These are phyloP conservation scores for Macrocybe sp. DNA, from an alignment of 1,284 basidiomycete species.

Conservation along the genomic window DNA sequence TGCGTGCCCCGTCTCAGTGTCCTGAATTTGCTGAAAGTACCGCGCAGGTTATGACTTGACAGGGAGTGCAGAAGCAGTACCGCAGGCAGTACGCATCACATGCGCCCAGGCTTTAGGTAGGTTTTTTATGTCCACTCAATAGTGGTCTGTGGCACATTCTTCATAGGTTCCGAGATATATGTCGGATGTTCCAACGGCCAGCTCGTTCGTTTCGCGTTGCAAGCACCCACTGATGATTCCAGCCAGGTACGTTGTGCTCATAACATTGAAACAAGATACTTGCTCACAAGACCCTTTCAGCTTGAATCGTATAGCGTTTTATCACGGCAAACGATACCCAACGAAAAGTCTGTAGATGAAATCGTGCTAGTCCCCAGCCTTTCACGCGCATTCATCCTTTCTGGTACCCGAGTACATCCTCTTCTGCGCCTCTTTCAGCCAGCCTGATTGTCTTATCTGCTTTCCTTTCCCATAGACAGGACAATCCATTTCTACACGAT, in stretches of 20 bases:
- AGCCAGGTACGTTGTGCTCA: slow-evolving; percentile 38
- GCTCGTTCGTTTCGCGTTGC: slow-evolving; percentile 61
- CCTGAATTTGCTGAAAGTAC: slow-evolving; percentile 3
- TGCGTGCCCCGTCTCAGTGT: not conserved
- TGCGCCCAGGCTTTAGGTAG: slow-evolving; percentile 48
- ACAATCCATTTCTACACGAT: slow-evolving; percentile 78
- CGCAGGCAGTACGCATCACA: slow-evolving; percentile 22
- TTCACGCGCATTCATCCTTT: slow-evolving; percentile 63
- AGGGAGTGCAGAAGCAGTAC: not conserved
- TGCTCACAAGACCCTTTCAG: slow-evolving; percentile 25
- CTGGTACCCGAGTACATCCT: slow-evolving; percentile 42
- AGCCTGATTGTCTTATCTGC: too few relatives aligned
- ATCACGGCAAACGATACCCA: slow-evolving; percentile 61
- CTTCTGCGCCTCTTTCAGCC: slow-evolving; percentile 10
- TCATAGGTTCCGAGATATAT: slow-evolving; percentile 65
- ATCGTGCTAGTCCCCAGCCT: slow-evolving; percentile 77
- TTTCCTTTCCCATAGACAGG: slow-evolving; percentile 44
- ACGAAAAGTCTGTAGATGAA: slow-evolving; percentile 65
- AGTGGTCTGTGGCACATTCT: not conserved
- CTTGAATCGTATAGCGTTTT: slow-evolving; percentile 61
- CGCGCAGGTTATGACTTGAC: slow-evolving; percentile 10
- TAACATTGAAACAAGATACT: not conserved
- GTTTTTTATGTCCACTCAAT: slow-evolving; percentile 7
- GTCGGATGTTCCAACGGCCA: slow-evolving; percentile 72
- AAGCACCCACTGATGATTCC: slow-evolving; percentile 39